Evolutionary conservation across 2,329 filamentous ascomycete species (phyloP).

Genomic region (Leptographium radiaticola): DNA sequence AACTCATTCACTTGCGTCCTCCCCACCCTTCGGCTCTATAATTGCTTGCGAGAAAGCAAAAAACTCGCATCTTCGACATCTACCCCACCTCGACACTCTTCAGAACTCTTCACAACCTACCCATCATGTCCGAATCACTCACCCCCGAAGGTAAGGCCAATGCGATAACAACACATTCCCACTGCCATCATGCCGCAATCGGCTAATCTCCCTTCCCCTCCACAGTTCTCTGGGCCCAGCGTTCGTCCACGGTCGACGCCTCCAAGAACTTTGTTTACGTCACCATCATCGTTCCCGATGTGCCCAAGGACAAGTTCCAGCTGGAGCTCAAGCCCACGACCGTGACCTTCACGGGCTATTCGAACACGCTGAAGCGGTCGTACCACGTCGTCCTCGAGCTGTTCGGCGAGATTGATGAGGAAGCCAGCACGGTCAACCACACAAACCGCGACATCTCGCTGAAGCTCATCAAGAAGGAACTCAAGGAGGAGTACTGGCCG

Average conservation of each 20-base stretch:
- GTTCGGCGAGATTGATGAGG: slow-evolving; percentile 79
- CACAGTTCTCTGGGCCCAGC: slow-evolving; percentile 92
- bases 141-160: slow-evolving; percentile 26
- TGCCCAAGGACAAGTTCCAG: slow-evolving; percentile 61
- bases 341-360: slow-evolving; percentile 73
- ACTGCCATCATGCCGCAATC: not conserved
- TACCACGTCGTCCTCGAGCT: slow-evolving; percentile 82
- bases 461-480: slow-evolving; percentile 92
- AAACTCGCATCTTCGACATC: not conserved
- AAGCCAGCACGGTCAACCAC: slow-evolving; percentile 76
- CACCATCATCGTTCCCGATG: slow-evolving; percentile 79
- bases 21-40: not conserved
- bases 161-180: too few species aligned
- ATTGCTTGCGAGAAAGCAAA: too few species aligned
- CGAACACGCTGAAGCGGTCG: slow-evolving; percentile 69
- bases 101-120: not conserved
- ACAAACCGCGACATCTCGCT: slow-evolving; percentile 79
- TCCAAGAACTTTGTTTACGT: slow-evolving; percentile 93
- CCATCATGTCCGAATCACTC: slow-evolving; percentile 17
- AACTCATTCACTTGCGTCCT: not conserved
- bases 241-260: slow-evolving; percentile 67
- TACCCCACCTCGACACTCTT: not conserved
- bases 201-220: not conserved
- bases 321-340: slow-evolving; percentile 68
- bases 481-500: slow-evolving; percentile 91